Evolutionary conservation across 2,329 filamentous ascomycete genomes (phyloP), one percentile per base, ranked within the genome.

Genomic region (Colletotrichum melonis): DNA sequence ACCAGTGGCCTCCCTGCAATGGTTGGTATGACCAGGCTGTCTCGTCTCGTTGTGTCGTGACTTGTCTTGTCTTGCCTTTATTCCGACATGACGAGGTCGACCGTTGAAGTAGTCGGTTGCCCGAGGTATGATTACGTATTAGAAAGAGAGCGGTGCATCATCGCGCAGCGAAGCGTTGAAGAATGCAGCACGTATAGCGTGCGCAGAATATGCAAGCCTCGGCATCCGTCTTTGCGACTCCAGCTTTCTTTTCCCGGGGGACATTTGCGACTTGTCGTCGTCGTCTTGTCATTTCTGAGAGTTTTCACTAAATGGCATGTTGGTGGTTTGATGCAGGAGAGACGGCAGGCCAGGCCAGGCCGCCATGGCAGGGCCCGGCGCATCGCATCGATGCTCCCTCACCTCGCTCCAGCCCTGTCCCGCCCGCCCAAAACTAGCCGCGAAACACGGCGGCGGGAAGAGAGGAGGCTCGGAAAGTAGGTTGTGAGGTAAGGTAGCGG

Each of bases 181-280:
- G 70, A 73, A 65, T 73, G 67, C 70, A 26, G 66, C 59, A 60
- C 14, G 30, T 70, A 49, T 70, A 56, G 26, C 67, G 60, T 59
- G 60, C 66, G 60, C 60, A 73, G 67, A 59, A 65, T 52, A 57
- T 73, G 70, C 70, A 73, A 54, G 60, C 56, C 60, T 62, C 56
- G 67, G 70, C 42, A 46, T 67, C 16, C 42, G 56, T 62, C 12
- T 32, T 38, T 55, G 46, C 49, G 35, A 35, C 30, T 65, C 49
- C 49, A 55, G 55, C 46, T 73, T 73, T 72, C 67, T 69, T 73
- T 65, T 73, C 38, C 52, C 7, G 14, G 30, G 14, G 30, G 6
- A 60, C 49, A 11, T 22, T 38, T 42, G 54, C n/a, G 54, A 56
- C 54, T 7, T 70, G 11, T 58, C 54, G 35, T 65, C 35, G 32